Base-by-base conservation (phyloP, 1,284 basidiomycete genomes). In the Malassezia cuniculi region DNA sequence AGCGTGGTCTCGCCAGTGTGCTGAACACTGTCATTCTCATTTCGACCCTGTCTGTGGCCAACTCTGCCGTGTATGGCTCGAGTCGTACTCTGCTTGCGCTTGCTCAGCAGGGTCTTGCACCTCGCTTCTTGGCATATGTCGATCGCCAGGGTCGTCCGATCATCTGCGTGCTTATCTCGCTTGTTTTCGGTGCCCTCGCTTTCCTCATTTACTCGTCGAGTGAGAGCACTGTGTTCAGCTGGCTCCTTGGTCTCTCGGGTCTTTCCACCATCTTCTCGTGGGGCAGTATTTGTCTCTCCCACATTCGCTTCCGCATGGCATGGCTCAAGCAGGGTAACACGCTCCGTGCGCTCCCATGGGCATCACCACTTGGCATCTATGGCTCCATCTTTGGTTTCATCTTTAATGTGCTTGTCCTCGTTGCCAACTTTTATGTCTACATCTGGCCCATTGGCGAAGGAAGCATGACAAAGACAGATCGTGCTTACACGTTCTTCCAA, bases 131-230 rank as follows among this genome's bases (percentile, higher is more conserved):
- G 41, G 41, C 39, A 12, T 49, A 71, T 54, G 68, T 74, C 40
- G 73, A 74, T 68, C 71, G 72, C 52, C 54, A 69, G n/a, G 72
- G 72, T 19, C 69, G 72, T 17, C 73, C 73, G 3, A 52, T 71
- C 7, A 69, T 48, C 36, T 70, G 72, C 9, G 59, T 72, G 14
- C 16, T 68, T 22, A 26, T 54, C 22, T 57, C 50, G 30, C 42
- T 59, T 27, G 22, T 46, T 36, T 48, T 57, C 16, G 57, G 53
- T 40, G 34, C 50, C 31, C 55, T 59, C 36, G 51, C 50, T 19
- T 67, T 56, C 50, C 46, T 58, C 34, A 49, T 55, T 21, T 56
- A 60, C 41, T 36, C 48, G n/a, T 47, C 32, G 43, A 55, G 51
- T 50, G 70, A 57, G 41, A 45, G 38, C 47, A 41, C 44, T 26